Evolutionary conservation across 805 yeast genomes (phyloP), one percentile per base, ranked within the genome.

Genomic region (Middelhovenomyces tepae): DNA sequence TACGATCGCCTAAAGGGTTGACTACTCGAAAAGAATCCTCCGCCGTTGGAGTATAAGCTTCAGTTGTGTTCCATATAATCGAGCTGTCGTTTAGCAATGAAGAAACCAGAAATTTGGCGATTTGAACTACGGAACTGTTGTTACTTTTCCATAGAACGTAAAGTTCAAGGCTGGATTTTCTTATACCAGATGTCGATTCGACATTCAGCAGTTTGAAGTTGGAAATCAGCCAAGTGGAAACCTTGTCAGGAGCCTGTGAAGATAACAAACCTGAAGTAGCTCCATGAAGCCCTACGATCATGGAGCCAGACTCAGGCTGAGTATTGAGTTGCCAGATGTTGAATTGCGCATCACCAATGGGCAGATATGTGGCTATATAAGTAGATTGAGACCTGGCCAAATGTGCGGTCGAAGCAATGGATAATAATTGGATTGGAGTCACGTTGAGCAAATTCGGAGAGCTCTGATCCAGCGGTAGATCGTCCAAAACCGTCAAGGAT

Each of bases 111-210:
- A 27, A 9, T 14, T 27, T 27, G 22, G 34, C 8, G 32, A 28
- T 6, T 17, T 64, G 64, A n/a, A 71, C 42, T 25, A 64, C 55
- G 9, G 75, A 67, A 1, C 71, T 64, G 2, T 71, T 65, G 40
- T 78, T 77, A 43, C 81, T 72, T 47, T 77, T 78, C 82, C 83
- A 75, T 21, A 78, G 55, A 1, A 64, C 59, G 50, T 65, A 56
- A 2, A 70, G 40, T 27, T 58, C 56, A 14, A 65, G 35, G 22
- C 42, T 35, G 3, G 37, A 30, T 9, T 16, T 24, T 6, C 31
- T 27, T 1, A 37, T 32, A 5, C 28, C 27, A 2, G n/a, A n/a
- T n/a, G n/a, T n/a, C n/a, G n/a, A n/a, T n/a, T n/a, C n/a, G n/a
- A 35, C n/a, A 5, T 35, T 36, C 2, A 44, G 36, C 16, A 70